phyloP scores from a whole-genome alignment of 163 green algal genomes.

The Chlamydomonas reinhardtii region DNA sequence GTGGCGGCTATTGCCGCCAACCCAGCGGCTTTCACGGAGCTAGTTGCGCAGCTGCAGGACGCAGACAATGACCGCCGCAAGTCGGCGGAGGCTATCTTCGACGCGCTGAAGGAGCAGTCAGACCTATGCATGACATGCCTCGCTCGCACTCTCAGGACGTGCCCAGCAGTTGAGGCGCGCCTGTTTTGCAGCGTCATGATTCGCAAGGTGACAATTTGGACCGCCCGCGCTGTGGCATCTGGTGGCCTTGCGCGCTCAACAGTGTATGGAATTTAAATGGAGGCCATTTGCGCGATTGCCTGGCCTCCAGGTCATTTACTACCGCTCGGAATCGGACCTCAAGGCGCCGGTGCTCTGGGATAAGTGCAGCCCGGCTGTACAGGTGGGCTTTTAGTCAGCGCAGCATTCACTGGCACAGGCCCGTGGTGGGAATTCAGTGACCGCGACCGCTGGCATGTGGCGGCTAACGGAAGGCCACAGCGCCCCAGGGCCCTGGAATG shows the following conservation, averaged over 20 bases:
- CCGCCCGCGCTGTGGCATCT: too few species aligned
- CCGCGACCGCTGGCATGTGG: too few species aligned
- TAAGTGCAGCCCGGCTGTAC: conserved; percentile 55
- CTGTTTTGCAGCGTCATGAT: conserved; percentile 88
- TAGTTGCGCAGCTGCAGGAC: conserved; percentile 86
- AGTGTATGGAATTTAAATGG: too few species aligned
- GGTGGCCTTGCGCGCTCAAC: background rate
- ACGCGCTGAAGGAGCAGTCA: conserved; percentile 70
- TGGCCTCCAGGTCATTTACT: conserved; percentile 27
- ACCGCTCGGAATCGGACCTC: conserved; percentile 61
- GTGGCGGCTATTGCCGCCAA: conserved; percentile 45
- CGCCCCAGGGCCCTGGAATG: too few species aligned
- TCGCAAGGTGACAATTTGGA: conserved; percentile 70
- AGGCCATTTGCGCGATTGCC: too few species aligned
- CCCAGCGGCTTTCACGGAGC: conserved; percentile 72
- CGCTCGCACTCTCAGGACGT: conserved; percentile 68
- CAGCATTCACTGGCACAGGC: too few species aligned
- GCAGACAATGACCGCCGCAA: conserved; percentile 83
- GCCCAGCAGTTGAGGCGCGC: conserved; percentile 62
- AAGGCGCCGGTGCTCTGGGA: conserved; percentile 75
- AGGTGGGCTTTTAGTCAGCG: conserved; percentile 3
- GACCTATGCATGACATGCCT: conserved; percentile 75
- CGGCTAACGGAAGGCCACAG: too few species aligned
- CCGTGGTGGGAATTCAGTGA: too few species aligned
- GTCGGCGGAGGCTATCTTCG: conserved; percentile 80